These are phyloP conservation scores for Trichosporon sp. DNA, from an alignment of 1,284 basidiomycete species.

Conservation along the genomic window DNA sequence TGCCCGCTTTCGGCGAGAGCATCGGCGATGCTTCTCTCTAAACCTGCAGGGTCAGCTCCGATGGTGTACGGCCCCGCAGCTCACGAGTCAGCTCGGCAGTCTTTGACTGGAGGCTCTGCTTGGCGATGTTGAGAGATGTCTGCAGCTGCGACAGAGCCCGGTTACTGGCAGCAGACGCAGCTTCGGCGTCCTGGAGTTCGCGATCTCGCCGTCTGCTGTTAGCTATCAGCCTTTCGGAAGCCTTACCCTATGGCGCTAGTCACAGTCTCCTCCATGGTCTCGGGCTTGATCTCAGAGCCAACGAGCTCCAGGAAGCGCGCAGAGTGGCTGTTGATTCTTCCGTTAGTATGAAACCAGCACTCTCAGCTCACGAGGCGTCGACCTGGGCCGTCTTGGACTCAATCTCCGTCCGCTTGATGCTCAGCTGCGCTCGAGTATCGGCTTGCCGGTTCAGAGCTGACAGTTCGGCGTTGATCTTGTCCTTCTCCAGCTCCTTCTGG, in stretches of 20 bases:
- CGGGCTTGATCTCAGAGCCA: slow-evolving; percentile 58
- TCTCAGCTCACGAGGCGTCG: slow-evolving; percentile 58
- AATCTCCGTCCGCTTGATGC: slow-evolving; percentile 67
- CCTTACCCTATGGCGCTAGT: slow-evolving; percentile 60
- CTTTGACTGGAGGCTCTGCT: slow-evolving; percentile 61
- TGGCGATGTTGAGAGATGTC: slow-evolving; percentile 58
- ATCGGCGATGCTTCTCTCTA: slow-evolving; percentile 57
- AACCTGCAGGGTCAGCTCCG: slow-evolving; percentile 48
- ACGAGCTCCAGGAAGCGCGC: slow-evolving; percentile 63
- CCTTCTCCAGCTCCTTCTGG: slow-evolving; percentile 65
- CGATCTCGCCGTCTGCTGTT: slow-evolving; percentile 61
- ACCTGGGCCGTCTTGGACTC: slow-evolving; percentile 63
- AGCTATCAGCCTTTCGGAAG: background rate
- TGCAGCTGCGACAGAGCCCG: slow-evolving; percentile 61
- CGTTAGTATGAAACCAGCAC: background rate
- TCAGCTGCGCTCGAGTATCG: slow-evolving; percentile 73
- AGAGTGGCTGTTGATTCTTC: slow-evolving; percentile 61
- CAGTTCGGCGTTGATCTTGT: slow-evolving; percentile 68
- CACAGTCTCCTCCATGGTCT: slow-evolving; percentile 68
- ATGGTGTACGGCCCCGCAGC: slow-evolving; percentile 15
- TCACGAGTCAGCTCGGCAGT: slow-evolving; percentile 61
- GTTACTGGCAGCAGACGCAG: slow-evolving; percentile 54
- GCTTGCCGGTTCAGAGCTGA: slow-evolving; percentile 71
- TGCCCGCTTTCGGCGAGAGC: slow-evolving; percentile 51
- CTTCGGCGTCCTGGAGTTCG: slow-evolving; percentile 59